These are phyloP conservation scores for Kwoniella sp. DNA, from an alignment of 768 basidiomycete genomes.

Conservation along the genomic window DNA sequence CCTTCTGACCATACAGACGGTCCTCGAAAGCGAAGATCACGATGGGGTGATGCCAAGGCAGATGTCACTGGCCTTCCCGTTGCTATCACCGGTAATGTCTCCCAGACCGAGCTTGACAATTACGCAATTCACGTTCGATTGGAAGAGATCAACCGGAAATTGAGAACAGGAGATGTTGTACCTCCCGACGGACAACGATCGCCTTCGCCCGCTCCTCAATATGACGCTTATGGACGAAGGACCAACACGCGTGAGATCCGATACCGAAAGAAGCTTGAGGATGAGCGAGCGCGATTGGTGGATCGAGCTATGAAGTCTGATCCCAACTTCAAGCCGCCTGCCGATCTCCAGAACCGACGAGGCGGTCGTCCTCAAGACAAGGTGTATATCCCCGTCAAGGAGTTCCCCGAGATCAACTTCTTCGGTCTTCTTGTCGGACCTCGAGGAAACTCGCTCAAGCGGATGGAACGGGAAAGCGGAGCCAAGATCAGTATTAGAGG, in stretches of 20 bases:
- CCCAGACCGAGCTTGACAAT: slow-evolving; percentile 92
- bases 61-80: slow-evolving; percentile 89
- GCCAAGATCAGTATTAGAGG: slow-evolving; percentile 98
- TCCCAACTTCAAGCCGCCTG: slow-evolving; percentile 94
- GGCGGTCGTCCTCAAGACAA: slow-evolving; percentile 93
- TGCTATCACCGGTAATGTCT: slow-evolving; percentile 85
- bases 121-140: slow-evolving; percentile 94
- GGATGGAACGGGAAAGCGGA: slow-evolving; percentile 97
- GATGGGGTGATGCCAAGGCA: slow-evolving; percentile 89
- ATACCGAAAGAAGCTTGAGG: slow-evolving; percentile 79
- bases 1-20: slow-evolving; percentile 62
- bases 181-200: slow-evolving; percentile 95
- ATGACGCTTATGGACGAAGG: slow-evolving; percentile 94
- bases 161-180: slow-evolving; percentile 89
- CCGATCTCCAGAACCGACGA: slow-evolving; percentile 94
- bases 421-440: slow-evolving; percentile 97
- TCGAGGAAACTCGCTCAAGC: slow-evolving; percentile 97
- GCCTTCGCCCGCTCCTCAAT: slow-evolving; percentile 93
- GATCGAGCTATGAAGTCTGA: slow-evolving; percentile 97
- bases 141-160: slow-evolving; percentile 95
- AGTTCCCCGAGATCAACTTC: slow-evolving; percentile 99
- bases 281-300: slow-evolving; percentile 78
- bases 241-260: slow-evolving; percentile 98
- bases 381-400: slow-evolving; percentile 99
- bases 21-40: slow-evolving; percentile 90